Evolutionary conservation across 768 basidiomycete genomes (phyloP).

Genomic region (Boletus rubropictus): DNA sequence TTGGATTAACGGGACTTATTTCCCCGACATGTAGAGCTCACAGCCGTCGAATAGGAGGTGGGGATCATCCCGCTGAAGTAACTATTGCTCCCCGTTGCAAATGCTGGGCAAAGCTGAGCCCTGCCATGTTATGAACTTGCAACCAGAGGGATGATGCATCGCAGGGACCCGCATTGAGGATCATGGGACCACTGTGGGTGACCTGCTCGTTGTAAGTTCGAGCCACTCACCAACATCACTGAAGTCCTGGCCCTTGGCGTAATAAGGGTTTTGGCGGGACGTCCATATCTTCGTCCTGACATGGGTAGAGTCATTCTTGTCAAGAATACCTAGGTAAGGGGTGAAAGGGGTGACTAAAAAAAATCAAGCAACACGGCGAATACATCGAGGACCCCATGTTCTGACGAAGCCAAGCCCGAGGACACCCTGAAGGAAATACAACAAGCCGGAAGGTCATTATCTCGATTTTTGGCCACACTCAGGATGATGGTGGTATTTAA

Average conservation of each 20-base stretch:
- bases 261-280: constrained; percentile 67
- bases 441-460: too few relatives aligned
- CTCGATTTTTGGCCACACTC: too few relatives aligned
- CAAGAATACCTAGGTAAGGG: constrained; percentile 73
- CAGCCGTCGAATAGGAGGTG: constrained; percentile 53
- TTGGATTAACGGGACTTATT: too few relatives aligned
- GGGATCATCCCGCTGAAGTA: constrained; percentile 80
- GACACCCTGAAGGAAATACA: too few relatives aligned
- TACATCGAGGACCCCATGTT: too few relatives aligned
- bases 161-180: constrained; percentile 54
- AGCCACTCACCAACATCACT: constrained; percentile 56
- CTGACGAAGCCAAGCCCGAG: too few relatives aligned
- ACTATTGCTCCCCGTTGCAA: constrained; percentile 56
- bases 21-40: constrained; percentile 52
- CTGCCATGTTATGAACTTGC: constrained; percentile 54
- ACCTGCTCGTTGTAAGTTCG: background rate
- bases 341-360: constrained; percentile 63
- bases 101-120: constrained; percentile 72
- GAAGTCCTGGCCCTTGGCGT: constrained; percentile 54
- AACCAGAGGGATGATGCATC: background rate
- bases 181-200: constrained; percentile 53
- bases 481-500: too few relatives aligned
- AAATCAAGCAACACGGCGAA: too few relatives aligned
- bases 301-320: constrained; percentile 53
- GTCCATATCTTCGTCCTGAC: constrained; percentile 58